Conservation (phyloP, 1,139 yeast genomes). For the Fermentozyma sake region DNA sequence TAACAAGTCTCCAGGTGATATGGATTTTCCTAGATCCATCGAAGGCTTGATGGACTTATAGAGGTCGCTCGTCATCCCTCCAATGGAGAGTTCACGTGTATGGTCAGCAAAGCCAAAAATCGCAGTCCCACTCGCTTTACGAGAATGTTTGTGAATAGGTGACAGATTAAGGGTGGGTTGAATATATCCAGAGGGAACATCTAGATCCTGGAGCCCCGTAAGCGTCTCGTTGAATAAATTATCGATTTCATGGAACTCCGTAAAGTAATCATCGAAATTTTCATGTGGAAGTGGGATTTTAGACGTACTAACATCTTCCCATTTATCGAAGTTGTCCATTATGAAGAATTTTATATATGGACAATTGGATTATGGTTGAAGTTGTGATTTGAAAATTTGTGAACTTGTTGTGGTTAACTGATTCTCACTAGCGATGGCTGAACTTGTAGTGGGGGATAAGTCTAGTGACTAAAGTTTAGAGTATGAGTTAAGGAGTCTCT, state of each 20-base stretch:
- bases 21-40: conserved; percentile 23
- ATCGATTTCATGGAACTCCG: conserved; percentile 34
- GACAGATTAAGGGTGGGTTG: too few relatives aligned
- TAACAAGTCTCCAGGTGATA: conserved; percentile 35
- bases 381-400: too few relatives aligned
- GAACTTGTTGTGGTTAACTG: too few relatives aligned
- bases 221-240: conserved; percentile 42
- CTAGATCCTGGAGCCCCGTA: conserved; percentile 46
- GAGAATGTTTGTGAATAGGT: conserved; percentile 33
- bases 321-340: conserved; percentile 24
- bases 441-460: too few relatives aligned
- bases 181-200: conserved; percentile 36
- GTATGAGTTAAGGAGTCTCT: too few relatives aligned
- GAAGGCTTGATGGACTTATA: conserved; percentile 16
- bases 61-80: conserved; percentile 29
- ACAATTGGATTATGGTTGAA: too few relatives aligned
- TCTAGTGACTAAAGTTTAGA: too few relatives aligned
- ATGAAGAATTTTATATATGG: too few relatives aligned
- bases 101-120: conserved; percentile 59
- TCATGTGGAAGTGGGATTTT: conserved; percentile 40
- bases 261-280: conserved; percentile 36
- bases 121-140: conserved; percentile 56
- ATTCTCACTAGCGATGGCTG: too few relatives aligned
- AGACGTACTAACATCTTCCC: conserved; percentile 21
- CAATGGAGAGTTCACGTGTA: conserved; percentile 45